Base-by-base conservation (phyloP, 768 basidiomycete genomes). In the Naematelia encephala region DNA sequence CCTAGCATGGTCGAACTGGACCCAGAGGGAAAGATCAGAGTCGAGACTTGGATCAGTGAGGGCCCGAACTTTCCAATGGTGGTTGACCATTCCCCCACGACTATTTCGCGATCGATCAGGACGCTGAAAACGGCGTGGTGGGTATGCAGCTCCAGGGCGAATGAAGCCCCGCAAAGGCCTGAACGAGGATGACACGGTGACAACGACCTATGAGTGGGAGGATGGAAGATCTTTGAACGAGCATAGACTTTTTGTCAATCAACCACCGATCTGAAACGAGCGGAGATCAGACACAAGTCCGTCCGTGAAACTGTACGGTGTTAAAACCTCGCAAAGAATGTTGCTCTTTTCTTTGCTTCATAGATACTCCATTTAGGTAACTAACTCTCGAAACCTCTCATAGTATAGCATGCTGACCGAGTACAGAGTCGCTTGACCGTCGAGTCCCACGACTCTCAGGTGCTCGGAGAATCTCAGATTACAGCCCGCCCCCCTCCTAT, bases 1-100 rank as follows among this genome's bases (percentile, higher is more conserved):
- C 66, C 90, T 88, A 12, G 83, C 86, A 54, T 82, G 80, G 64
- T 89, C 87, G 73, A 91, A 92, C 0, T 82, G 81, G 64, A 94
- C 77, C 59, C 88, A 78, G 23, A 96, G 78, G 8, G 87, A 83
- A 0, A 91, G 87, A 63, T 90, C 86, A 1, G 91, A 89, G 78
- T 97, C 93, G 27, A 63, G 62, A 8, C 70, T 68, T 3, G 76
- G 51, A 84, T 67, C 59, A 50, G 71, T 60, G 29, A 74, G 21
- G 22, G 52, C 61, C 47, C 64, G 67, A 25, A 78, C 62, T 44
- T 64, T 63, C 73, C 72, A 78, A 30, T 67, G 59, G 30, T 67
- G 65, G 14, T 60, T 62, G 51, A 57, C 12, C 14, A 27, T 21
- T 30, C 29, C 10, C 14, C 28, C 21, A 26, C 39, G 48, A 57